These are phyloP conservation scores for Kodamaea ohmeri DNA, from an alignment of 1,139 yeast genomes.

Conservation along the genomic window DNA sequence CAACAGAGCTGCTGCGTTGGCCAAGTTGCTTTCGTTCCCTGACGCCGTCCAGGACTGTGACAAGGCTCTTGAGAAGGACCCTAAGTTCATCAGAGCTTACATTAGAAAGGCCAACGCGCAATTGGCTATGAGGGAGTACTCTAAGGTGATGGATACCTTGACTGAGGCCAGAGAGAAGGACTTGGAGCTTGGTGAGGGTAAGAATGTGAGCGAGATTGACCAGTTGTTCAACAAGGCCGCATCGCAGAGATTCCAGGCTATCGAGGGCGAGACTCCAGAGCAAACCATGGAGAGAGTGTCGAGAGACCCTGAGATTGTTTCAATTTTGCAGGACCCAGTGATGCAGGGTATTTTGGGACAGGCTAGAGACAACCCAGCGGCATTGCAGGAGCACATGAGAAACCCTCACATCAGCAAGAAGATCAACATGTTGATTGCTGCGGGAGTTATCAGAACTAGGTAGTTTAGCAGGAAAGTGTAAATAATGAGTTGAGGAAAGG, in stretches of 20 bases:
- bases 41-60: constrained; percentile 95
- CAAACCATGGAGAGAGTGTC: constrained; percentile 89
- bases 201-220: constrained; percentile 74
- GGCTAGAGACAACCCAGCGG: constrained; percentile 95
- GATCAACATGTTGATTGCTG: constrained; percentile 87
- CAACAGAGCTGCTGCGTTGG: constrained; percentile 95
- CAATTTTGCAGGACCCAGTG: constrained; percentile 91
- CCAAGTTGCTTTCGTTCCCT: constrained; percentile 94
- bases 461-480: constrained; percentile 27
- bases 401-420: constrained; percentile 91
- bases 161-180: constrained; percentile 76
- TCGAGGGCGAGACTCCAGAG: constrained; percentile 91
- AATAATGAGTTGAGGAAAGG: not conserved
- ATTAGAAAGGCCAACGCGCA: constrained; percentile 96
- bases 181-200: constrained; percentile 52
- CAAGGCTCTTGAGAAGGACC: constrained; percentile 83
- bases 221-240: constrained; percentile 76
- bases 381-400: constrained; percentile 95
- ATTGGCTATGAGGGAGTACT: constrained; percentile 85
- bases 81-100: constrained; percentile 87
- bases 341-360: constrained; percentile 95
- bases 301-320: constrained; percentile 90
- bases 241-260: constrained; percentile 72
- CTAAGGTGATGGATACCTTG: constrained; percentile 79
- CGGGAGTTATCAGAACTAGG: constrained; percentile 95